Conservation (phyloP, 2,329 filamentous ascomycete species). For the Penicillium janthinellum region DNA sequence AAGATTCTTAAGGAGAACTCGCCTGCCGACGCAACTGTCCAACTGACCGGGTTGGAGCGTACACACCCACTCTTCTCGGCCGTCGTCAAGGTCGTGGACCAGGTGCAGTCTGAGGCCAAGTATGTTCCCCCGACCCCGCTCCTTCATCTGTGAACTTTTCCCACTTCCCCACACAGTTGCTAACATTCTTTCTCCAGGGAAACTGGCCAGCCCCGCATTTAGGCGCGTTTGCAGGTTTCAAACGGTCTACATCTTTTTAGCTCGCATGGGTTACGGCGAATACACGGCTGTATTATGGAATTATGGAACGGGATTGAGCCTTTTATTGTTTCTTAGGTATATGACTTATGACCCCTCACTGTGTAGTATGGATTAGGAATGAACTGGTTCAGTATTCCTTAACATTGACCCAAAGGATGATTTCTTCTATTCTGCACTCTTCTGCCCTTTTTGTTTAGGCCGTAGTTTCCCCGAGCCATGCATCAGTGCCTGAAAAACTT, state of each 20-base stretch:
- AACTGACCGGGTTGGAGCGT: conserved; percentile 79
- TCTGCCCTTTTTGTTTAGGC: neutral
- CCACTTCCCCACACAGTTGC: neutral
- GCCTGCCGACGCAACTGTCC: conserved; percentile 72
- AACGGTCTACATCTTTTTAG: conserved; percentile 8
- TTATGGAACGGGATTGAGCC: conserved; percentile 15
- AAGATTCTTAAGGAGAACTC: conserved; percentile 77
- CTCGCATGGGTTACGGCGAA: conserved; percentile 37
- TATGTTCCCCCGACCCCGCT: conserved; percentile 23
- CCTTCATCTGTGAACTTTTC: neutral
- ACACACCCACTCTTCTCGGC: conserved; percentile 75
- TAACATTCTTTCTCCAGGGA: conserved; percentile 27
- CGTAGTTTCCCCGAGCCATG: neutral
- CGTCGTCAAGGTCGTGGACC: conserved; percentile 76
- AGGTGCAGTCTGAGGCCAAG: conserved; percentile 66
- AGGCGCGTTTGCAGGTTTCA: conserved; percentile 19
- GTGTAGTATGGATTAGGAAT: conserved; percentile 19
- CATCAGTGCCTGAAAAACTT: neutral
- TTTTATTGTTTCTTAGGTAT: conserved; percentile 19
- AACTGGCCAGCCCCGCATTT: conserved; percentile 33
- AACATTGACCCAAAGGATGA: neutral
- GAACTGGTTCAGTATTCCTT: conserved; percentile 4
- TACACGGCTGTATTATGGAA: conserved; percentile 29
- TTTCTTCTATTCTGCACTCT: neutral
- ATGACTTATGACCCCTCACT: conserved; percentile 13